These are phyloP conservation scores for Cantharellus cinnabarinus DNA, from an alignment of 768 basidiomycete species.

Conservation along the genomic window DNA sequence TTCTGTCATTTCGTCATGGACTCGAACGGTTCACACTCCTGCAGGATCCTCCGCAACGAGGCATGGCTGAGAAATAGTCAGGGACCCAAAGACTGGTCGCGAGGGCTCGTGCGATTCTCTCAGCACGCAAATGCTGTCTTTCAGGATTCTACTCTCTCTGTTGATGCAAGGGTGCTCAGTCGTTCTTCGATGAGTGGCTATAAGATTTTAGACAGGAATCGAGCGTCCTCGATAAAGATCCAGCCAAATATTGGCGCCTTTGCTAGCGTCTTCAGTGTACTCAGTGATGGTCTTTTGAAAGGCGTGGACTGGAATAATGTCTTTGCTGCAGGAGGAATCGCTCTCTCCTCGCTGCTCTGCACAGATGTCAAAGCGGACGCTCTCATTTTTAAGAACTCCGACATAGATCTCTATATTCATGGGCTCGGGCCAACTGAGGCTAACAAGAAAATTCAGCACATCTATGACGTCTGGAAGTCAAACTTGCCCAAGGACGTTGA, in stretches of 20 bases:
- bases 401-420: constrained; percentile 1
- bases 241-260: background rate
- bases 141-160: background rate
- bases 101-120: background rate
- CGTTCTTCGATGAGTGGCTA: background rate
- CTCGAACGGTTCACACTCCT: background rate
- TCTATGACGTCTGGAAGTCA: background rate
- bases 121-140: background rate
- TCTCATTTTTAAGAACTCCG: background rate
- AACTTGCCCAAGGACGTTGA: background rate
- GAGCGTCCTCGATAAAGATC: background rate
- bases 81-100: background rate
- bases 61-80: background rate
- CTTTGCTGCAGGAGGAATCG: constrained; percentile 1
- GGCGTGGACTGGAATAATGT: background rate
- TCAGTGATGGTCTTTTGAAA: background rate
- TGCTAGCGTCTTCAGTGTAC: background rate
- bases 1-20: background rate
- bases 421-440: background rate
- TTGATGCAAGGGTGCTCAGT: background rate
- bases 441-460: constrained; percentile 1
- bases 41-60: background rate
- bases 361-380: background rate
- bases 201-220: background rate
- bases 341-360: background rate